Conservation (phyloP, 1,284 basidiomycete genomes). For the Leccinum fuscescens region DNA sequence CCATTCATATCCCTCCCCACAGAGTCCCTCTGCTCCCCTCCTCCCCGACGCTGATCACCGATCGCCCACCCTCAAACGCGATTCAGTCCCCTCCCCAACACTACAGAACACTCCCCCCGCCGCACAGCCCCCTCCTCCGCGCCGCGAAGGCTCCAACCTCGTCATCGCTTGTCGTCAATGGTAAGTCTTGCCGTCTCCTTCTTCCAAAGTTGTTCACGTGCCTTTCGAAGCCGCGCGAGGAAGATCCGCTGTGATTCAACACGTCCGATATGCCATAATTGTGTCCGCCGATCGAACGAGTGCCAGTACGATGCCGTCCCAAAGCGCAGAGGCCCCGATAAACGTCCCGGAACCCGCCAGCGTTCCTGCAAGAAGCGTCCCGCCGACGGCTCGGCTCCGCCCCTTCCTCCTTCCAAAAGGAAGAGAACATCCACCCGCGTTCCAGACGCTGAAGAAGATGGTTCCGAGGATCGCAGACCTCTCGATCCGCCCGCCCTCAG, state of each 20-base stretch:
- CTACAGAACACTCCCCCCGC: conserved; percentile 10
- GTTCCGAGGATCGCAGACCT: conserved; percentile 28
- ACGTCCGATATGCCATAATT: conserved; percentile 75
- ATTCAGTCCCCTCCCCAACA: conserved; percentile 16
- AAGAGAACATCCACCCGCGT: conserved; percentile 44
- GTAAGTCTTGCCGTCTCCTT: conserved; percentile 39
- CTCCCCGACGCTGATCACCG: conserved; percentile 41
- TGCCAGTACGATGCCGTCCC: conserved; percentile 77
- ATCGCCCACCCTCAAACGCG: conserved; percentile 38
- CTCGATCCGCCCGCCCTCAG: conserved; percentile 29
- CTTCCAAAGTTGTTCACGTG: conserved; percentile 36
- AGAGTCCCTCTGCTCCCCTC: conserved; percentile 20
- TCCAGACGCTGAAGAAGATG: conserved; percentile 33
- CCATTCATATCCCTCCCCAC: conserved; percentile 35
- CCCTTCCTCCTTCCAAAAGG: conserved; percentile 53
- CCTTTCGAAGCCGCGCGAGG: conserved; percentile 59
- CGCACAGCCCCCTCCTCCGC: conserved; percentile 38
- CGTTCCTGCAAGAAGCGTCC: conserved; percentile 77
- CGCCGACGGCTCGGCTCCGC: conserved; percentile 51
- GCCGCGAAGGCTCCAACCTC: conserved; percentile 61
- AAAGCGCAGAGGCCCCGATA: conserved; percentile 79
- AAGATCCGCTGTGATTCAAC: conserved; percentile 84
- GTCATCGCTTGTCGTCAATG: conserved; percentile 71
- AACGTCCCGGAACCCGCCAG: conserved; percentile 75
- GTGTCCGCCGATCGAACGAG: conserved; percentile 66